Conservation (phyloP, 768 basidiomycete species). For the Floccularia luteovirens region DNA sequence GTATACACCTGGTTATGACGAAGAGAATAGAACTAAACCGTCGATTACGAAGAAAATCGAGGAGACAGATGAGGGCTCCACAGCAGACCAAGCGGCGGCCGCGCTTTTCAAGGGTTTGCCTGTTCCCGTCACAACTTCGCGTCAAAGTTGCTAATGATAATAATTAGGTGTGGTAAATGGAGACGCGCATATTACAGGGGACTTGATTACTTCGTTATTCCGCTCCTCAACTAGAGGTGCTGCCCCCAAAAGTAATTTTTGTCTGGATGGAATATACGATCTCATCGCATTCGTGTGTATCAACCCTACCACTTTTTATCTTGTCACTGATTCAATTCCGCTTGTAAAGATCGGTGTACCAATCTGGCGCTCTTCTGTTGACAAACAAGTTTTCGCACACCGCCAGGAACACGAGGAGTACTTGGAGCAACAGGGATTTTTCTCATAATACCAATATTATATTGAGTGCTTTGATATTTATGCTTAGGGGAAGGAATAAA, state of each 20-base stretch:
- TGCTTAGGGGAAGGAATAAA: no score
- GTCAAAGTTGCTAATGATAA: neutral
- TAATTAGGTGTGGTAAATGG: conserved; percentile 57
- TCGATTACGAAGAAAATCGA: conserved; percentile 71
- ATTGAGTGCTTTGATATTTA: no score
- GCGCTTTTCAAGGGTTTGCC: conserved; percentile 48
- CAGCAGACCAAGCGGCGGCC: conserved; percentile 56
- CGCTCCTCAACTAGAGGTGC: conserved; percentile 59
- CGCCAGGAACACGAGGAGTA: conserved; percentile 38
- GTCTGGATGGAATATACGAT: conserved; percentile 49
- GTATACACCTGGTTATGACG: conserved; percentile 64
- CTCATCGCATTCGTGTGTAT: conserved; percentile 36
- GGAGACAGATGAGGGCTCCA: conserved; percentile 52
- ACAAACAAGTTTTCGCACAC: conserved; percentile 37
- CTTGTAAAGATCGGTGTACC: conserved; percentile 40
- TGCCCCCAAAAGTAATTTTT: conserved; percentile 47
- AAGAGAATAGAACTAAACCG: conserved; percentile 76
- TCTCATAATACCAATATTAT: conserved; percentile 13
- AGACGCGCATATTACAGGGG: conserved; percentile 68
- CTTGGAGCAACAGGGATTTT: conserved; percentile 35
- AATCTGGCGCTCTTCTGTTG: conserved; percentile 44
- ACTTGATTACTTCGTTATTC: conserved; percentile 62
- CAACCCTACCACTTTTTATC: conserved; percentile 1
- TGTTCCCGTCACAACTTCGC: neutral
- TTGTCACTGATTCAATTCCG: conserved; percentile 8